Percentiles rank a stretch among this genome's conserved stretches.
phyloP scores from a whole-genome alignment of 495 filamentous ascomycete genomes.

The Penicillium manginii region DNA sequence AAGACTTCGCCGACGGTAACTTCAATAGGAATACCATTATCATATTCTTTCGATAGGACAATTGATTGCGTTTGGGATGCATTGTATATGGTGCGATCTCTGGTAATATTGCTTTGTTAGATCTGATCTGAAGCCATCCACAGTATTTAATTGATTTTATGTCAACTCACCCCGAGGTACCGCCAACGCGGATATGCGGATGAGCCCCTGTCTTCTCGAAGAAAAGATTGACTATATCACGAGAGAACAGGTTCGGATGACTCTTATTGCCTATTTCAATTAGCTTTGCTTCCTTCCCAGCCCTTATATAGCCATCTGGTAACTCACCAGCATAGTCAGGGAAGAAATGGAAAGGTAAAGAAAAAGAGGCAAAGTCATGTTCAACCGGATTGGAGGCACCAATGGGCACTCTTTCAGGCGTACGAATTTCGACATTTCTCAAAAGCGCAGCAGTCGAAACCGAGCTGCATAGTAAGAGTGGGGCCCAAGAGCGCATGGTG shows the following conservation, averaged over 20 bases:
- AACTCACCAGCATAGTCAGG: constrained; percentile 13
- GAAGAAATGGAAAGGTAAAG: constrained; percentile 16
- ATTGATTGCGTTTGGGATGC: constrained; percentile 16
- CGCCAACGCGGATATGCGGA: constrained; percentile 22
- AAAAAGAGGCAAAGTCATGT: constrained; percentile 15
- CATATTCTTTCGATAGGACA: constrained; percentile 13
- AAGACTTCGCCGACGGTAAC: constrained; percentile 13
- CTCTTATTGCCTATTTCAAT: constrained; percentile 16
- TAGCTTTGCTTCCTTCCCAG: not conserved
- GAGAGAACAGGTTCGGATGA: constrained; percentile 18
- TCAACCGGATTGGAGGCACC: constrained; percentile 10
- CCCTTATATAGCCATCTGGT: not conserved
- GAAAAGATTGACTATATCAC: constrained; percentile 18
- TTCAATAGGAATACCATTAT: constrained; percentile 21
- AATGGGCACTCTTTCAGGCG: not conserved
- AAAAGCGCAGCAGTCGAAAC: not conserved
- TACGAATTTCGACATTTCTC: not conserved
- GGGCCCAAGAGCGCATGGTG: not conserved
- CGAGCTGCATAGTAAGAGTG: constrained; percentile 4
- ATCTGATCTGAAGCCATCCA: not conserved
- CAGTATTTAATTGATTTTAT: no score
- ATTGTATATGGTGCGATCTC: constrained; percentile 22
- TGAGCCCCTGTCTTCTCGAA: constrained; percentile 14
- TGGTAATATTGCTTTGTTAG: not conserved
- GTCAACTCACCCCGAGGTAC: constrained; percentile 15